Conservation (phyloP, 139 green algal genomes). For the Nannochloris sp. region DNA sequence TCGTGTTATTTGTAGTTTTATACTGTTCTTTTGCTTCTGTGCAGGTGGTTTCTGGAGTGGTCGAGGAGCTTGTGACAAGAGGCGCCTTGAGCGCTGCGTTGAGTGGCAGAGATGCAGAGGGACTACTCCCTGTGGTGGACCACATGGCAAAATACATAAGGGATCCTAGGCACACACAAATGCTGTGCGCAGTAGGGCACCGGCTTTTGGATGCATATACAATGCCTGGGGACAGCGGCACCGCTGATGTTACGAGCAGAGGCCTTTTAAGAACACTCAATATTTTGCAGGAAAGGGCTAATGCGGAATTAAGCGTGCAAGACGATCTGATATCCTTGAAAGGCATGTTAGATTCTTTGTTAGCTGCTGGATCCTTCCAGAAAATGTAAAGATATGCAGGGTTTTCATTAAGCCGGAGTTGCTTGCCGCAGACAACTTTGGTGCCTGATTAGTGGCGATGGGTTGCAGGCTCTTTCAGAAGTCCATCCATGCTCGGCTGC, state of each 20-base stretch:
- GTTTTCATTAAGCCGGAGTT: no score
- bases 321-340: conserved; percentile 44
- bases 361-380: conserved; percentile 34
- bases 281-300: conserved; percentile 36
- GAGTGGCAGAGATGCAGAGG: conserved; percentile 35
- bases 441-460: no score
- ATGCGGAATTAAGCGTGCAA: conserved; percentile 50
- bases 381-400: no score
- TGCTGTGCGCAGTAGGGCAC: conserved; percentile 43
- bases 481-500: no score
- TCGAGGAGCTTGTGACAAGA: conserved; percentile 71
- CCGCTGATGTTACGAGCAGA: background rate
- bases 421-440: no score
- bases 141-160: conserved; percentile 35
- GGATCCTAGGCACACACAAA: conserved; percentile 54
- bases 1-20: background rate
- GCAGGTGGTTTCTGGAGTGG: conserved; percentile 51
- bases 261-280: conserved; percentile 36
- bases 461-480: no score
- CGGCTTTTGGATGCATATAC: conserved; percentile 64
- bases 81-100: conserved; percentile 58
- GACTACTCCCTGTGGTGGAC: conserved; percentile 55
- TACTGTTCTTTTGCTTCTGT: background rate
- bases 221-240: conserved; percentile 14
- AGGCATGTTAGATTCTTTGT: conserved; percentile 59